Conservation (phyloP, 2,329 filamentous ascomycete species). For the Cadophora gregata region DNA sequence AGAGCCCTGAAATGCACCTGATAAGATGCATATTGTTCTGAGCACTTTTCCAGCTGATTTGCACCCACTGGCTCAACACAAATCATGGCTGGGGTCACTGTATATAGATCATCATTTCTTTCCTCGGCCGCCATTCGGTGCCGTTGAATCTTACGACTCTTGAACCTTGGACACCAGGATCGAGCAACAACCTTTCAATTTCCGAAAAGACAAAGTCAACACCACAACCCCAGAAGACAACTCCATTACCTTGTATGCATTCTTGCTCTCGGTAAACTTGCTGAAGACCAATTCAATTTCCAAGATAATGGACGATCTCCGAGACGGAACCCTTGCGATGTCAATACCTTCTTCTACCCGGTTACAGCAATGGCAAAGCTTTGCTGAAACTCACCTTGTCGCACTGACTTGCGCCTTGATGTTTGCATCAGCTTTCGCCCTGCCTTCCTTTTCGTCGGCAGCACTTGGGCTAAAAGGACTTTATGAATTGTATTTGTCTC, state of each 20-base stretch:
- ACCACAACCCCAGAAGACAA: background rate
- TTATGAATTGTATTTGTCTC: background rate
- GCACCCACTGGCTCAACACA: background rate
- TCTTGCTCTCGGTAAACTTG: background rate
- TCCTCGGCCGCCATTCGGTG: background rate
- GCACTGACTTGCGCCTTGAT: slow-evolving; percentile 11
- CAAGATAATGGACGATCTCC: background rate
- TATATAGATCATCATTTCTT: background rate
- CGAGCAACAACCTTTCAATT: background rate
- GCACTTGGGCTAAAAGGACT: slow-evolving; percentile 5
- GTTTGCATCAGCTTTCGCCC: slow-evolving; percentile 18
- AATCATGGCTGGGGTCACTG: background rate
- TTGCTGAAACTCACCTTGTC: slow-evolving; percentile 1
- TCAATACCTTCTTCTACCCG: background rate
- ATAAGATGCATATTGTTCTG: background rate
- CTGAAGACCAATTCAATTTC: background rate
- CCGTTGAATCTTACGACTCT: background rate
- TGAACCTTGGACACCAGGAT: background rate
- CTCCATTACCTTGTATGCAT: background rate
- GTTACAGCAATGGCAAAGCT: background rate
- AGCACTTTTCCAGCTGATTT: background rate
- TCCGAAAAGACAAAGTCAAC: background rate
- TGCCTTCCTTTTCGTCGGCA: slow-evolving; percentile 14
- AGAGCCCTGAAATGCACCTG: background rate
- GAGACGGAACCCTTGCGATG: background rate